phyloP scores from a whole-genome alignment of 1,284 basidiomycete species.

The Inonotus hispidus region DNA sequence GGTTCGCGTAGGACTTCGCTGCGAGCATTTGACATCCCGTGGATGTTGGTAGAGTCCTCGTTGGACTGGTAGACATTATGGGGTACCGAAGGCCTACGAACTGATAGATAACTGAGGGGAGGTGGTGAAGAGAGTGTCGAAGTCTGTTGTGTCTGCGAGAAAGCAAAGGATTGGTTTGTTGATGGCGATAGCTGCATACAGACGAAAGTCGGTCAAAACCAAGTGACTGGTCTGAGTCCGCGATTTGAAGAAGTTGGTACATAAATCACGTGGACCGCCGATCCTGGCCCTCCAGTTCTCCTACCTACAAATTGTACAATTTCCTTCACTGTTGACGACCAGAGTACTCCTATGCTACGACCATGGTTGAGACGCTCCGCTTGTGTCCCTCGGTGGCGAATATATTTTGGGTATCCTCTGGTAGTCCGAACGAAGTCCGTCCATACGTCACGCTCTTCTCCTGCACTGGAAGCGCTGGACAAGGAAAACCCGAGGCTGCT shows the following conservation, averaged over 20 bases:
- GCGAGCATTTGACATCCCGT: not conserved
- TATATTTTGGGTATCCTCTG: not conserved
- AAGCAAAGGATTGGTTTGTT: not conserved
- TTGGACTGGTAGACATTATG: not conserved
- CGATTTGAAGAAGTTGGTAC: too few species aligned
- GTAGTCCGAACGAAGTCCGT: not conserved
- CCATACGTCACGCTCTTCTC: not conserved
- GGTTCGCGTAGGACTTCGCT: constrained; percentile 2
- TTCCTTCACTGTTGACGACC: too few species aligned
- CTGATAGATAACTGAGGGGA: constrained; percentile 16
- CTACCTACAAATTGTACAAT: too few species aligned
- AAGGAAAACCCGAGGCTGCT: constrained; percentile 30
- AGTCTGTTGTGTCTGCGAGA: not conserved
- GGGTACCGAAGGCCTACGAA: constrained; percentile 11
- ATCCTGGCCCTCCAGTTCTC: too few species aligned
- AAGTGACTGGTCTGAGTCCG: too few species aligned
- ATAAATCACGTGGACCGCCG: too few species aligned
- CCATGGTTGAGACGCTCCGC: not conserved
- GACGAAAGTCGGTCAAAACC: too few species aligned
- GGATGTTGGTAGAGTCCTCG: not conserved
- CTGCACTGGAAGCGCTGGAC: constrained; percentile 23
- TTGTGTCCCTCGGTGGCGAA: not conserved
- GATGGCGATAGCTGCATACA: not conserved
- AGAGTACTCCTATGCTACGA: not conserved
- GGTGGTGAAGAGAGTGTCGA: not conserved